Evolutionary conservation across 345 rosid genomes (phyloP), one percentile per base, ranked within the genome.

Genomic region (Populus davidiana): DNA sequence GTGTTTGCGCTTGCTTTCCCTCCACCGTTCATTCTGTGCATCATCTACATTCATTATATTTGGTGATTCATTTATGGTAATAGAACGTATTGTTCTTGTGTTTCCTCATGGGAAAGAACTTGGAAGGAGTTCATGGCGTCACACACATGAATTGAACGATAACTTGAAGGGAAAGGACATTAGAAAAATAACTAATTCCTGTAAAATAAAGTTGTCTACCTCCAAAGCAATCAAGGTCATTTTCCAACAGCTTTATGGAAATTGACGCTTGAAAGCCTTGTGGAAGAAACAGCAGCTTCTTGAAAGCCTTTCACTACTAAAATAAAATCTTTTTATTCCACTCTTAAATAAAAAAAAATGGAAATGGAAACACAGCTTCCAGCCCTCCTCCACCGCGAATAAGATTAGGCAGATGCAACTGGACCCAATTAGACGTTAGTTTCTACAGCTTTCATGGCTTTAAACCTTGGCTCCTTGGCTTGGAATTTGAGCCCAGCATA

Each of bases 381-480:
- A 14, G 4, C 23, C 41, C 29, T 27, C 1, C n/a, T 47, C 9
- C n/a, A 39, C 47, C n/a, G 6, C 47, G 29, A 47, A 11, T 25
- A 18, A 9, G 13, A 69, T 81, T 77, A 89, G 75, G 82, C 88
- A 4, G 87, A 83, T 11, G 89, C 83, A 68, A 87, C 78, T 33
- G 91, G 86, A 38, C 76, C 88, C 79, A 56, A 20, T 20, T 29
- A 75, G 13, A 69, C 78, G 59, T 17, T 56, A 13, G 84, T 61
- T 70, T 79, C 84, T 59, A 83, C 77, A 69, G 90, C 86, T 73
- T 92, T 95, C 91, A 95, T 93, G 71, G 94, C 96, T 83, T 95
- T 91, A 88, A 95, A 95, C 74, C 99, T 91, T 5, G 99, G 97
- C 83, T 92, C 96, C 82, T 95, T 95, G 65, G 99, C 87, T 78